Evolutionary conservation across 768 basidiomycete genomes (phyloP), one percentile per base, ranked within the genome.

Genomic region (Harrya chromipes): DNA sequence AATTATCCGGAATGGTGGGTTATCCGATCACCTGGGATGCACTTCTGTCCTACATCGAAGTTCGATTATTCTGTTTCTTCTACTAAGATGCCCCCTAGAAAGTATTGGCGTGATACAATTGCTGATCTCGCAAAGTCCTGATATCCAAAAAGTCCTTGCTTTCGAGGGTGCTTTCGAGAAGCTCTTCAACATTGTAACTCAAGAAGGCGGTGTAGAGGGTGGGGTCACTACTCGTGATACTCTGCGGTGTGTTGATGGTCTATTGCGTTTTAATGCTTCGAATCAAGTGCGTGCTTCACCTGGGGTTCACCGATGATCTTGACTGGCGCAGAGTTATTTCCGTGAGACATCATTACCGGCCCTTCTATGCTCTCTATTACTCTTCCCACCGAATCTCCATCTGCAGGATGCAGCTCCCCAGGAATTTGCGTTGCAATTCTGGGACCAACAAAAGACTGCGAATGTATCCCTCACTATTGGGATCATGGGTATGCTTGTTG

Each of bases 131-230:
- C 87, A 94, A 58, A 97, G 89, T 58, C 81, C 89, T 27, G 92
- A 97, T 65, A 90, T 99, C 31, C 95, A 97, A 63, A 98, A 97
- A 70, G 84, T 97, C 26, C 82, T 98, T 39, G 93, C 94, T 0
- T 99, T 99, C 59, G 93, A 94, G 58, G 94, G 97, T 17, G 90
- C 90, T 2, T 98, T 99, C 61, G 97, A 99, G 73, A 91, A 87
- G 64, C 78, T 99, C 26, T 93, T 98, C 71, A 84, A 84, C 47
- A 93, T 90, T 41, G 80, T 98, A 53, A 78, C 81, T 9, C 78
- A 82, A 53, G 95, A 97, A 67, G 91, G 93, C 19, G 97, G 97
- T 0, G 76, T 94, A 20, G 94, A 97, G 58, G 94, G 94, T 14
- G 93, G 93, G 10, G 77, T 87, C 47, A 85, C 90, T 37, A 83